Base-by-base conservation (phyloP, 768 basidiomycete genomes). In the Tulasnella sp. region DNA sequence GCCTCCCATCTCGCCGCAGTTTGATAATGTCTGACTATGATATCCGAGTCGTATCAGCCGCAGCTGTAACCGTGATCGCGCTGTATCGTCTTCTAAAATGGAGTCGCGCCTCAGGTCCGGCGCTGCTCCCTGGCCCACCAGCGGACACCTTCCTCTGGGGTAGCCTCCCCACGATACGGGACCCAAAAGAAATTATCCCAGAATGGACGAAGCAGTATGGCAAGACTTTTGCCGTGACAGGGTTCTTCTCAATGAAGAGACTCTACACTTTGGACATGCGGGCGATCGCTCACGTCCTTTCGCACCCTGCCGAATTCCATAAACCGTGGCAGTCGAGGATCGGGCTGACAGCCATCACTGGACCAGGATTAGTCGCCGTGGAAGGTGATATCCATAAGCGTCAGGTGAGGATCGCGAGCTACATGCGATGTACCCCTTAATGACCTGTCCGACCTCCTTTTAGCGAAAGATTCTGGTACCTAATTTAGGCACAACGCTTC, bases 301-400 rank as follows among this genome's bases (percentile, higher is more conserved):
- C 75, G 5, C 73, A 70, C 23, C 26, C 78, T 35, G 32, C 26
- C 6, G 74, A 75, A 20, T 79, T 75, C 57, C 48, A 77, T 29
- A 79, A 77, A 61, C 67, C 57, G 39, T 40, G 70, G 67, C 39
- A 70, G 13, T 46, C 44, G 11, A 35, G 26, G 42, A 71, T 70
- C n/a, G 61, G 39, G 23, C 11, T 77, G 3, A 48, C 16, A 3
- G 32, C 40, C 9, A 67, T 77, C 7, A 70, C 67, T 13, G 76
- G 76, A 18, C 37, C n/a, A n/a, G 76, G 76, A n/a, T 48, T 77
- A 42, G 23, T 77, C 16, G 76, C 55, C 2, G 77, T 48, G 26
- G 77, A 77, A 29, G 77, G 77, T 39, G 46, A 55, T 51, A 73
- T 57, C 23, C 77, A 78, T 74, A 78, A 78, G 55, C 71, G 77